Conservation (phyloP, 768 basidiomycete genomes). For the Artomyces pyxidatus region DNA sequence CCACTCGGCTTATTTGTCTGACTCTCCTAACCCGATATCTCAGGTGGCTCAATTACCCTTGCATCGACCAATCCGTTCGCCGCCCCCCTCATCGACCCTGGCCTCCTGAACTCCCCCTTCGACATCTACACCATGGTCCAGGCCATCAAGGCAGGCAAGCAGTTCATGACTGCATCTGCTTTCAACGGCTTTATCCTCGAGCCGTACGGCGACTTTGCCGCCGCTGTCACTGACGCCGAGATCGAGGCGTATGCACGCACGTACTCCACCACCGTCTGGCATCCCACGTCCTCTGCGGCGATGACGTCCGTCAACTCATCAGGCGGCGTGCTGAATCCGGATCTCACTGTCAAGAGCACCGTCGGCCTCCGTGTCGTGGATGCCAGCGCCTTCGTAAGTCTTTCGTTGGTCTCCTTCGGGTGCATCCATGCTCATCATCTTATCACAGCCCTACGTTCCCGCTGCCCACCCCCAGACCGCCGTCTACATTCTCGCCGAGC, state of each 20-base stretch:
- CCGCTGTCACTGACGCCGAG: conserved; percentile 12
- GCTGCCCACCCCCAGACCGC: too few relatives aligned
- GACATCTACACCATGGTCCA: conserved; percentile 26
- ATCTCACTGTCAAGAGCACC: conserved; percentile 13
- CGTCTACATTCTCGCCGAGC: too few relatives aligned
- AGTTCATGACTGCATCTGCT: conserved; percentile 22
- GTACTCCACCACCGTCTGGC: neutral
- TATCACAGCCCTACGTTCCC: too few relatives aligned
- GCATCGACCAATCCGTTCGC: conserved; percentile 38
- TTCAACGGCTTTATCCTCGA: conserved; percentile 25
- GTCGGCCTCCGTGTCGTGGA: conserved; percentile 14
- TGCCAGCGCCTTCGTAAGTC: conserved; percentile 12
- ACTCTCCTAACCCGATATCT: neutral
- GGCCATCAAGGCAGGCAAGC: conserved; percentile 19
- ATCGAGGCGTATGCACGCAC: conserved; percentile 4
- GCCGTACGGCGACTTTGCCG: conserved; percentile 7
- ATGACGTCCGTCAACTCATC: neutral
- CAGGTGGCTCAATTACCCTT: conserved; percentile 32
- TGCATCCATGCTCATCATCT: too few relatives aligned
- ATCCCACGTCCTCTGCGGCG: neutral
- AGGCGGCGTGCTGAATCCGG: conserved; percentile 10
- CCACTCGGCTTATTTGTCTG: neutral
- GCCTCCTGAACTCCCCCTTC: conserved; percentile 28
- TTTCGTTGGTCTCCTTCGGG: too few relatives aligned
- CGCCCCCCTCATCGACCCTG: conserved; percentile 41